Percentiles rank a stretch among this genome's conserved stretches.
phyloP scores from a whole-genome alignment of 495 filamentous ascomycete species.

The Xylaria castorea region DNA sequence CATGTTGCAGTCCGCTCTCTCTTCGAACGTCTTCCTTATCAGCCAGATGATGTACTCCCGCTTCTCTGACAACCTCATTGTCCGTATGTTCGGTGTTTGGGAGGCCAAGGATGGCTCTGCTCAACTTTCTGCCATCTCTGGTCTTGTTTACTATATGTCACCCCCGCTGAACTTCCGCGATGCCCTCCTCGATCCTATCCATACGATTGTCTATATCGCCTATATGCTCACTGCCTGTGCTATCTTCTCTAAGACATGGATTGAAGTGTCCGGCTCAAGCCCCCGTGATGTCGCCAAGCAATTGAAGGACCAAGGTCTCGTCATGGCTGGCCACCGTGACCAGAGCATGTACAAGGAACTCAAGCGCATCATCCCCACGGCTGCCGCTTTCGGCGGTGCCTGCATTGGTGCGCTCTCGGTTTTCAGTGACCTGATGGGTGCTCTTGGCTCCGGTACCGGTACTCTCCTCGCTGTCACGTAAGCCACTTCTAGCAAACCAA shows the following conservation, averaged over 20 bases:
- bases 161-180: slow-evolving; percentile 97
- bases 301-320: slow-evolving; percentile 98
- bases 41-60: slow-evolving; percentile 98
- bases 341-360: slow-evolving; percentile 99
- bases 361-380: slow-evolving; percentile 98
- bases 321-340: slow-evolving; percentile 99
- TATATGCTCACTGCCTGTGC: slow-evolving; percentile 99
- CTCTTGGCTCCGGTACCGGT: slow-evolving; percentile 95
- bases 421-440: slow-evolving; percentile 92
- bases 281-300: slow-evolving; percentile 99
- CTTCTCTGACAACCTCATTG: slow-evolving; percentile 97
- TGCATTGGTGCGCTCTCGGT: slow-evolving; percentile 98
- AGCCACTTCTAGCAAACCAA: slow-evolving; percentile 51
- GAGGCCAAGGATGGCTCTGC: slow-evolving; percentile 95
- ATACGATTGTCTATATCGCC: slow-evolving; percentile 92
- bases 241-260: slow-evolving; percentile 99
- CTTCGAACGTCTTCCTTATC: slow-evolving; percentile 98
- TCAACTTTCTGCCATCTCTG: slow-evolving; percentile 90
- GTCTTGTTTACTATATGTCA: slow-evolving; percentile 99
- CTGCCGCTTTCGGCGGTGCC: slow-evolving; percentile 97
- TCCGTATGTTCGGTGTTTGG: slow-evolving; percentile 96
- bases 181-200: slow-evolving; percentile 92
- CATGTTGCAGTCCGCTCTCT: slow-evolving; percentile 98
- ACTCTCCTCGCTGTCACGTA: slow-evolving; percentile 98
- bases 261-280: slow-evolving; percentile 97